phyloP scores from a whole-genome alignment of 257 asterid species.

The Ajuga chamaepitys region DNA sequence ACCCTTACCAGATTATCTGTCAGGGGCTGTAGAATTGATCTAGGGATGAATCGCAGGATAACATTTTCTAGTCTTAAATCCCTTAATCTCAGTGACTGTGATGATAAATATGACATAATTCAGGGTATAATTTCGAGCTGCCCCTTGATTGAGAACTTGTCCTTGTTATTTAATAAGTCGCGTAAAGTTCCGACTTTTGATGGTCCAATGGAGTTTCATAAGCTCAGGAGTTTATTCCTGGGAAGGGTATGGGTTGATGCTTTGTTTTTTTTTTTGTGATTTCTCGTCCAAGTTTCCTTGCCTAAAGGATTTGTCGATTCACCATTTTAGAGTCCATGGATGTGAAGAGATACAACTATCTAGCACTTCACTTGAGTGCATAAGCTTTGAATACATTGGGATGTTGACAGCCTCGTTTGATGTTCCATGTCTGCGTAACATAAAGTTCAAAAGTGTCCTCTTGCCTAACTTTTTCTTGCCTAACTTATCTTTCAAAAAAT shows the following conservation, averaged over 20 bases:
- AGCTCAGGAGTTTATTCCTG: not conserved
- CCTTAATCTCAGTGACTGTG: not conserved
- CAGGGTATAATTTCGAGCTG: not conserved
- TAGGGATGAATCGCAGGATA: too few relatives aligned
- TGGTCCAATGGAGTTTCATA: not conserved
- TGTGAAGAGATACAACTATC: not conserved
- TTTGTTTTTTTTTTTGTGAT: not conserved
- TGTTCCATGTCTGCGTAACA: not conserved
- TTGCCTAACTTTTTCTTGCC: not conserved
- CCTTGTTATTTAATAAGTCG: not conserved
- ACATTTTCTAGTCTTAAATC: not conserved
- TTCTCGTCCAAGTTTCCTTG: not conserved
- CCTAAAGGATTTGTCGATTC: not conserved
- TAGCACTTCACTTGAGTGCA: conserved; percentile 1
- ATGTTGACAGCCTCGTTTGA: not conserved
- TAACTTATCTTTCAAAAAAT: not conserved
- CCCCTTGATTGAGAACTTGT: conserved; percentile 14
- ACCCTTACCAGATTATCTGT: not conserved
- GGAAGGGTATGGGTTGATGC: not conserved
- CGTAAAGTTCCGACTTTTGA: too few relatives aligned
- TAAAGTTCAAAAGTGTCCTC: not conserved
- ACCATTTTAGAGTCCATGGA: not conserved
- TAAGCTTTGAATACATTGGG: not conserved
- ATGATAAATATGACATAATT: not conserved
- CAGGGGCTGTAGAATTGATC: not conserved